Evolutionary conservation across 2,329 filamentous ascomycete species (phyloP).

Genomic region (Penicillium sp.): DNA sequence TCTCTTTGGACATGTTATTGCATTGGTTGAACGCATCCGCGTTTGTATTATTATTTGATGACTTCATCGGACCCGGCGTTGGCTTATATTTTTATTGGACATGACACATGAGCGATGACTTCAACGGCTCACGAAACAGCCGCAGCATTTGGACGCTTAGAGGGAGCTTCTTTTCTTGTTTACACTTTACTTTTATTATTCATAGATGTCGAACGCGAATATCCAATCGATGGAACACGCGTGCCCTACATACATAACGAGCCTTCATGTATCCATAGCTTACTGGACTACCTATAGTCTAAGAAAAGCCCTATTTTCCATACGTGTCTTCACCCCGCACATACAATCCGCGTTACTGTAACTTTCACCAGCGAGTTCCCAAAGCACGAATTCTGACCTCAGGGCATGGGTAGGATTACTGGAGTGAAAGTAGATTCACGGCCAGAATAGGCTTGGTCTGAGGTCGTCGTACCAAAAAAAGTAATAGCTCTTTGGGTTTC

Average conservation of each 20-base stretch:
- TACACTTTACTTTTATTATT: neutral
- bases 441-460: neutral
- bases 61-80: constrained; percentile 18
- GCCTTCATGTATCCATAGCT: neutral
- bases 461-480: neutral
- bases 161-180: constrained; percentile 7
- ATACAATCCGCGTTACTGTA: too few relatives aligned
- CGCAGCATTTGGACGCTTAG: constrained; percentile 14
- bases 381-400: neutral
- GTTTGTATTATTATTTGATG: constrained; percentile 19
- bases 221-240: neutral
- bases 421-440: neutral
- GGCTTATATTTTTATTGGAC: constrained; percentile 5
- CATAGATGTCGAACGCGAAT: neutral
- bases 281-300: neutral
- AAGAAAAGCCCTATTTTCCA: neutral
- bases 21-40: constrained; percentile 15
- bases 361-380: neutral
- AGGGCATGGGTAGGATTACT: neutral
- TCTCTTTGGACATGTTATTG: constrained; percentile 17
- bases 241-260: neutral
- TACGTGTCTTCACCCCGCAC: too few relatives aligned
- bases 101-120: constrained; percentile 9
- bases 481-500: too few relatives aligned
- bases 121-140: constrained; percentile 6